Percentiles rank a stretch among this genome's conserved stretches.
phyloP scores from a whole-genome alignment of 2,329 filamentous ascomycete genomes.

The Mariannaea sp. region DNA sequence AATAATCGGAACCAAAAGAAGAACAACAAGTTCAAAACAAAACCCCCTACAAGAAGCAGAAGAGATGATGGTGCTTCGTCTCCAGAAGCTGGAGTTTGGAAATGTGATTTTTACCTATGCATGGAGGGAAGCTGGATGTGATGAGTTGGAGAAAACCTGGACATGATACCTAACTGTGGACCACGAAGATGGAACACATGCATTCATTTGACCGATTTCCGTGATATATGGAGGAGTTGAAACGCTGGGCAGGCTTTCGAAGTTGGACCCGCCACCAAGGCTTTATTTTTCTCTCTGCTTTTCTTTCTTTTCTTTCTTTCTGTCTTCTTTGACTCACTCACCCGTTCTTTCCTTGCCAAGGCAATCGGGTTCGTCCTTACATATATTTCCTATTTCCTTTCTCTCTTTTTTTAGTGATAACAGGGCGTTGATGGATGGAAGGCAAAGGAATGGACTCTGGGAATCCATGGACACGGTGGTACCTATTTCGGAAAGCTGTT shows the following conservation, averaged over 20 bases:
- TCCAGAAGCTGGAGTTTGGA: slow-evolving; percentile 6
- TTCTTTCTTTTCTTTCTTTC: too few relatives aligned
- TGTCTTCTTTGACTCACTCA: too few relatives aligned
- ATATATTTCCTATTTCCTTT: too few relatives aligned
- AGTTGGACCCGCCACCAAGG: too few relatives aligned
- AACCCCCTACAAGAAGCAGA: background rate
- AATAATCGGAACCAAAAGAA: slow-evolving; percentile 2
- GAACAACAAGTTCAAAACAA: too few relatives aligned
- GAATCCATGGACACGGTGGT: slow-evolving; percentile 3
- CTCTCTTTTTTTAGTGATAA: background rate
- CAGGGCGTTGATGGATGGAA: slow-evolving; percentile 11
- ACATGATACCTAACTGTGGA: slow-evolving; percentile 20
- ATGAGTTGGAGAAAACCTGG: slow-evolving; percentile 5
- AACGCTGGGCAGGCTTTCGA: background rate
- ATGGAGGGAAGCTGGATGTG: background rate
- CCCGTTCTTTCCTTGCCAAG: too few relatives aligned
- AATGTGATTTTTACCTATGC: slow-evolving; percentile 8
- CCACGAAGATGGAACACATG: slow-evolving; percentile 8
- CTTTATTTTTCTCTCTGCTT: too few relatives aligned
- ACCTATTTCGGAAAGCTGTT: slow-evolving; percentile 10
- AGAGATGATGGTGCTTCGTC: background rate
- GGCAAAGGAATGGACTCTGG: background rate
- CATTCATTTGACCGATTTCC: slow-evolving; percentile 21
- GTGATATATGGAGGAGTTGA: slow-evolving; percentile 5
- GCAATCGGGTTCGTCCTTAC: too few relatives aligned